Evolutionary conservation across 768 basidiomycete genomes (phyloP).

Genomic region (Lactarius sp.): DNA sequence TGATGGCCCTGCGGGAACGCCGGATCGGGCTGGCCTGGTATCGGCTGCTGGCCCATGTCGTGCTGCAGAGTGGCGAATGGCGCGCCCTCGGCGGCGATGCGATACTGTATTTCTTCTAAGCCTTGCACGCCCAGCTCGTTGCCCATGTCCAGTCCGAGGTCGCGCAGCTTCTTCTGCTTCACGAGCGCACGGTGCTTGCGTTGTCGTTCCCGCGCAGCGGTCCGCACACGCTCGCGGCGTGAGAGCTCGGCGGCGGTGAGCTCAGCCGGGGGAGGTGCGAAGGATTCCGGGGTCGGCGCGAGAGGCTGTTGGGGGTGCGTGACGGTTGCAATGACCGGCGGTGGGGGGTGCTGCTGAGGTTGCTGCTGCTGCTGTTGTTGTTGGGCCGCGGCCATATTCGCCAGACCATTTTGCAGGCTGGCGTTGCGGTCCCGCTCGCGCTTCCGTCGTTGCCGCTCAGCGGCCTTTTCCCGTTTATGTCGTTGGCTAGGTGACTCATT

Average conservation of each 20-base stretch:
- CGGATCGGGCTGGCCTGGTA: constrained; percentile 42
- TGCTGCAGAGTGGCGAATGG: constrained; percentile 34
- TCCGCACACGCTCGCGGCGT: constrained; percentile 65
- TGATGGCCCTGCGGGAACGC: constrained; percentile 55
- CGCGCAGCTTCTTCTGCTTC: constrained; percentile 76
- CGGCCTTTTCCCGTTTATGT: constrained; percentile 80
- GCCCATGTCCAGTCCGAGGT: constrained; percentile 78
- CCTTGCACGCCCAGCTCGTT: constrained; percentile 53
- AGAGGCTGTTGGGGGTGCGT: constrained; percentile 21
- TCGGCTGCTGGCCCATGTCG: constrained; percentile 34
- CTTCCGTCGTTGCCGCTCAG: constrained; percentile 79
- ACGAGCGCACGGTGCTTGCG: constrained; percentile 75
- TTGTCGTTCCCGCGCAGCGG: constrained; percentile 75
- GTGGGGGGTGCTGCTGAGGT: constrained; percentile 24
- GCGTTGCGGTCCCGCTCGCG: constrained; percentile 62
- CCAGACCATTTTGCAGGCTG: constrained; percentile 28
- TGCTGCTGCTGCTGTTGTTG: constrained; percentile 27
- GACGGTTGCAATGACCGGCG: constrained; percentile 12
- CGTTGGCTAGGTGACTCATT: constrained; percentile 71
- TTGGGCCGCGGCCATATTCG: constrained; percentile 29
- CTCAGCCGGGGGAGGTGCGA: constrained; percentile 35
- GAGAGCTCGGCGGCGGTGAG: constrained; percentile 61
- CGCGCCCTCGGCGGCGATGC: constrained; percentile 44
- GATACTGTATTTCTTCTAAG: constrained; percentile 64
- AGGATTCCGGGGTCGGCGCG: constrained; percentile 33